Percentiles rank a stretch among this genome's conserved stretches.
Evolutionary conservation across 2,329 filamentous ascomycete species (phyloP).

Genomic region (Sclerotinia borealis): DNA sequence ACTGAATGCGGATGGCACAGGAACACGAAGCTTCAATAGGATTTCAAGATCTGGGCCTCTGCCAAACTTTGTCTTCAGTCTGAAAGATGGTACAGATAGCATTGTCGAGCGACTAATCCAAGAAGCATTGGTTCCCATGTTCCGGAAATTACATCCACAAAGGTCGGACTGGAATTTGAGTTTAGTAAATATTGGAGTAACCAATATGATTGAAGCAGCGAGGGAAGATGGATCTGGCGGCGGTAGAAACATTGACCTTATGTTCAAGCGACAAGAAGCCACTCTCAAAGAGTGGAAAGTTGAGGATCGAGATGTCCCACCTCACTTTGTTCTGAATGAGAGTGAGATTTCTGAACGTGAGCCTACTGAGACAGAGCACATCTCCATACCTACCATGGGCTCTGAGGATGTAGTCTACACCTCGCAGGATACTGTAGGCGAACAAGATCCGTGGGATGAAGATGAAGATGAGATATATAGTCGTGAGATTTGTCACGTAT

Average conservation of each 20-base stretch:
- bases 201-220: constrained; percentile 67
- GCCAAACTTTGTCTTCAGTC: constrained; percentile 66
- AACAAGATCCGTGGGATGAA: constrained; percentile 24
- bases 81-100: constrained; percentile 50
- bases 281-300: constrained; percentile 62
- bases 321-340: constrained; percentile 15
- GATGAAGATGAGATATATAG: constrained; percentile 26
- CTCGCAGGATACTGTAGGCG: constrained; percentile 23
- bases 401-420: constrained; percentile 26
- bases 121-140: constrained; percentile 64
- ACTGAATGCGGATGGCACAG: constrained; percentile 46
- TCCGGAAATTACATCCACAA: constrained; percentile 66
- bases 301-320: constrained; percentile 39
- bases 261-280: constrained; percentile 74
- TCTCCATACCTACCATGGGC: constrained; percentile 8
- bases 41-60: constrained; percentile 70
- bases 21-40: constrained; percentile 57
- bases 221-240: constrained; percentile 38
- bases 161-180: constrained; percentile 66
- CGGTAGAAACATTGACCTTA: constrained; percentile 68
- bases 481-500: constrained; percentile 36
- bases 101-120: constrained; percentile 63
- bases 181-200: constrained; percentile 79
- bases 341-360: not conserved
- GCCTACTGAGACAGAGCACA: not conserved